Percentiles rank a stretch among this genome's conserved stretches.
phyloP scores from a whole-genome alignment of 257 asterid species.

The Ajuga chamaepitys region DNA sequence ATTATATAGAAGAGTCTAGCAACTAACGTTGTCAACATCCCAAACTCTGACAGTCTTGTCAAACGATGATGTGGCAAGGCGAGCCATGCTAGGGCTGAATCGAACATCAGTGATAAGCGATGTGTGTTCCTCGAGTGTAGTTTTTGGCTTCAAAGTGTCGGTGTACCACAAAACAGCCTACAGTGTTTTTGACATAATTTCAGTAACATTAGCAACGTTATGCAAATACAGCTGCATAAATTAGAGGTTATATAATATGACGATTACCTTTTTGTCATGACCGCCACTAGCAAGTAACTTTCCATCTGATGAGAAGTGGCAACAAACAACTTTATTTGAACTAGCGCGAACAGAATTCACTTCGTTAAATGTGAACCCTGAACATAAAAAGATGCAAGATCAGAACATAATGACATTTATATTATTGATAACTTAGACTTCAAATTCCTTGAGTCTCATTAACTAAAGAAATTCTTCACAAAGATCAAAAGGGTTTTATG shows the following conservation, averaged over 20 bases:
- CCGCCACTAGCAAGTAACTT: conserved; percentile 95
- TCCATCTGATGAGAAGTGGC: conserved; percentile 98
- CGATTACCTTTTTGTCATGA: conserved; percentile 83
- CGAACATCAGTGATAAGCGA: conserved; percentile 81
- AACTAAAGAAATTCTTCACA: background rate
- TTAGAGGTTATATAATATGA: background rate
- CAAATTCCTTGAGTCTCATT: background rate
- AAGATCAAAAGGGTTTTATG: no score
- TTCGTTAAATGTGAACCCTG: conserved; percentile 84
- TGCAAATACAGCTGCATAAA: background rate
- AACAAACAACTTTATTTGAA: conserved; percentile 70
- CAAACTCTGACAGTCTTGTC: conserved; percentile 97
- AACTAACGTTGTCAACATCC: conserved; percentile 90
- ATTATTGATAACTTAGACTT: background rate
- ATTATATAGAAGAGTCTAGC: background rate
- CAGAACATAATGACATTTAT: conserved; percentile 5
- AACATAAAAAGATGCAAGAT: conserved; percentile 5
- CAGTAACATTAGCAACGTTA: background rate
- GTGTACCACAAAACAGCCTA: conserved; percentile 91
- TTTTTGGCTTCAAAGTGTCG: conserved; percentile 65
- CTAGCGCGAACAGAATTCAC: conserved; percentile 71
- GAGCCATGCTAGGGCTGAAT: conserved; percentile 95
- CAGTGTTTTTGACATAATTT: conserved; percentile 16
- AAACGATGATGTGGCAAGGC: conserved; percentile 93
- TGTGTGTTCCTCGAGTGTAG: conserved; percentile 90